Percentiles rank a stretch among this genome's conserved stretches.
Conservation (phyloP, 2,329 filamentous ascomycete species). For the Trichoderma asperellum region DNA sequence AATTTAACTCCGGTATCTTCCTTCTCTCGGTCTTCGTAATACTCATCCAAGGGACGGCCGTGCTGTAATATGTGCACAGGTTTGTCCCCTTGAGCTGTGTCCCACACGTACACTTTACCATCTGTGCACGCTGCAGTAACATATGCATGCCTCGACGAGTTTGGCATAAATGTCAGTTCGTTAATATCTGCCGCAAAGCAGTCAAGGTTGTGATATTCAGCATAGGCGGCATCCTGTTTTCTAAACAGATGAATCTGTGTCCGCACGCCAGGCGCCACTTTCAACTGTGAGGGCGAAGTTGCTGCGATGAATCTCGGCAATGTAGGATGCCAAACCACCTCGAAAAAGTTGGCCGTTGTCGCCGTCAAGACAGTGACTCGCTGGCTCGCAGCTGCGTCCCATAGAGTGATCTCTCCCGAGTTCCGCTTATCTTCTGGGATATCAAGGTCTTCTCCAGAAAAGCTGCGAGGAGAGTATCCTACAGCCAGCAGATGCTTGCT, state of each 20-base stretch:
- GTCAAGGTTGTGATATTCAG: constrained; percentile 59
- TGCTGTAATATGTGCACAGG: constrained; percentile 61
- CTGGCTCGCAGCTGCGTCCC: constrained; percentile 53
- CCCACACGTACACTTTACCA: constrained; percentile 66
- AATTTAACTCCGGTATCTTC: constrained; percentile 68
- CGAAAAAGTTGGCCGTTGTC: constrained; percentile 64
- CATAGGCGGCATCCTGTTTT: constrained; percentile 39
- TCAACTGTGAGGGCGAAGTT: constrained; percentile 56
- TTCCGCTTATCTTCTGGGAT: constrained; percentile 63
- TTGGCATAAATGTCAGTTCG: constrained; percentile 63
- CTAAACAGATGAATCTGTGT: constrained; percentile 64
- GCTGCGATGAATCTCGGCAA: constrained; percentile 59
- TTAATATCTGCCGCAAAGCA: constrained; percentile 65
- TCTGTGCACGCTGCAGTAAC: constrained; percentile 66
- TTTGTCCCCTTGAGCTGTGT: constrained; percentile 58
- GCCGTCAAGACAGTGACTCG: constrained; percentile 55
- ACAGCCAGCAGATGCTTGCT: constrained; percentile 60
- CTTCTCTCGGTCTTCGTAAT: constrained; percentile 52
- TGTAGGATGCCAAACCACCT: constrained; percentile 65
- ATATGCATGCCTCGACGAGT: constrained; percentile 54
- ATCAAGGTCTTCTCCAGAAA: constrained; percentile 56
- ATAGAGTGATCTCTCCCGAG: constrained; percentile 63
- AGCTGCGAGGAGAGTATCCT: constrained; percentile 64
- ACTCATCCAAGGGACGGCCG: constrained; percentile 49
- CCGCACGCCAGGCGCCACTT: constrained; percentile 48